Conservation (phyloP, 805 yeast genomes). For the Scheffersomyces lignosus region DNA sequence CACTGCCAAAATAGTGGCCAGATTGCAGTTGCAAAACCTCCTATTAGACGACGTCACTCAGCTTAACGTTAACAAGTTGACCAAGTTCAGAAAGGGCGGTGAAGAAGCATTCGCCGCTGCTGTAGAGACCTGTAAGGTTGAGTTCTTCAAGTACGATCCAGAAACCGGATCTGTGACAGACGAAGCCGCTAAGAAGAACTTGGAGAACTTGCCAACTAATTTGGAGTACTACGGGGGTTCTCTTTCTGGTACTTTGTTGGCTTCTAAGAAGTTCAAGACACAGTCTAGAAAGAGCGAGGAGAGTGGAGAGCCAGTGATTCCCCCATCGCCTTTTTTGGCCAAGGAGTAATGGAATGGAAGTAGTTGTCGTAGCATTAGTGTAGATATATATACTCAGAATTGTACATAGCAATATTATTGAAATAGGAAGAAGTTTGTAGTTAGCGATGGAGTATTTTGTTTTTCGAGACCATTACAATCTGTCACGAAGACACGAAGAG, state of each 20-base stretch:
- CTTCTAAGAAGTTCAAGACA: conserved; percentile 35
- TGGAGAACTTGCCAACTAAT: conserved; percentile 33
- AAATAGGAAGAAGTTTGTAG: neutral
- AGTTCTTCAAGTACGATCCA: conserved; percentile 36
- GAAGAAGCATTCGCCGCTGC: conserved; percentile 53
- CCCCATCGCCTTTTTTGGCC: conserved; percentile 34
- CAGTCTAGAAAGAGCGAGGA: conserved; percentile 23
- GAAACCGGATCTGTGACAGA: conserved; percentile 26
- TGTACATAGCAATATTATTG: neutral
- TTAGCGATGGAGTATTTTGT: neutral
- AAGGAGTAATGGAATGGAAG: no score
- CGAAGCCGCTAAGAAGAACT: conserved; percentile 23
- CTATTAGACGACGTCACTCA: conserved; percentile 51
- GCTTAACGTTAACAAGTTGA: conserved; percentile 55
- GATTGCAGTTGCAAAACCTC: conserved; percentile 63
- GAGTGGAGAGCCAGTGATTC: conserved; percentile 20
- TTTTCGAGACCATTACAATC: no score
- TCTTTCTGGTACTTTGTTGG: conserved; percentile 20
- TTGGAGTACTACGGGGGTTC: conserved; percentile 26
- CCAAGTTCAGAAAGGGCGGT: conserved; percentile 49
- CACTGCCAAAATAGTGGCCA: conserved; percentile 82
- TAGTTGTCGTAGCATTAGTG: no score
- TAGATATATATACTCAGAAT: no score
- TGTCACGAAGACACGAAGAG: no score
- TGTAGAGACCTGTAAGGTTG: conserved; percentile 51